Evolutionary conservation across 306 rosid genomes (phyloP).

Genomic region (Cucumis melo): DNA sequence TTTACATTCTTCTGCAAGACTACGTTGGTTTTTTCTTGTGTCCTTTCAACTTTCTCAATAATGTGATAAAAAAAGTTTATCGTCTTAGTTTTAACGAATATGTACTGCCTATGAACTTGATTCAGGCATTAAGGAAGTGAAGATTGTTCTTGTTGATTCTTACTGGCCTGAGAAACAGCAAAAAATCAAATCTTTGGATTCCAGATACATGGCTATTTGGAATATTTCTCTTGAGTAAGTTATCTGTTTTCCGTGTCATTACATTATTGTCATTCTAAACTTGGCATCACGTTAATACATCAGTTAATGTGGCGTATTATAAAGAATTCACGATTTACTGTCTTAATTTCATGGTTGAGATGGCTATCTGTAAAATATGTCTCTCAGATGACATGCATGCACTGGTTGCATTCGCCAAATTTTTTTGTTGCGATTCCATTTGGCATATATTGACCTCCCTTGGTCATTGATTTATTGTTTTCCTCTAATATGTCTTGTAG

Average conservation of each 20-base stretch:
- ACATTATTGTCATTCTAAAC: background rate
- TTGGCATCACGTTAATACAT: background rate
- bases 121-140: constrained; percentile 65
- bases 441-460: background rate
- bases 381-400: background rate
- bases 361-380: background rate
- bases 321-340: background rate
- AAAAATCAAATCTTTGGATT: constrained; percentile 46
- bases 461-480: background rate
- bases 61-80: background rate
- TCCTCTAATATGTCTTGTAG: constrained; percentile 12
- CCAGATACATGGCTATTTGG: constrained; percentile 52
- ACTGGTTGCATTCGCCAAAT: background rate
- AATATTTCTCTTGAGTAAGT: constrained; percentile 38
- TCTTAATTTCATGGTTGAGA: background rate
- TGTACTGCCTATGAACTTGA: constrained; percentile 12
- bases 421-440: background rate
- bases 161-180: constrained; percentile 52
- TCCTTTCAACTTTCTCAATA: background rate
- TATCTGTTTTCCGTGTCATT: background rate
- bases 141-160: constrained; percentile 50
- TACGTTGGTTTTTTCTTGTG: background rate
- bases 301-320: background rate
- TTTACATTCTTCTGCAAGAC: background rate
- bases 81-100: background rate